Base-by-base conservation (phyloP, 75 land plant species). In the Pinus albicaulis region DNA sequence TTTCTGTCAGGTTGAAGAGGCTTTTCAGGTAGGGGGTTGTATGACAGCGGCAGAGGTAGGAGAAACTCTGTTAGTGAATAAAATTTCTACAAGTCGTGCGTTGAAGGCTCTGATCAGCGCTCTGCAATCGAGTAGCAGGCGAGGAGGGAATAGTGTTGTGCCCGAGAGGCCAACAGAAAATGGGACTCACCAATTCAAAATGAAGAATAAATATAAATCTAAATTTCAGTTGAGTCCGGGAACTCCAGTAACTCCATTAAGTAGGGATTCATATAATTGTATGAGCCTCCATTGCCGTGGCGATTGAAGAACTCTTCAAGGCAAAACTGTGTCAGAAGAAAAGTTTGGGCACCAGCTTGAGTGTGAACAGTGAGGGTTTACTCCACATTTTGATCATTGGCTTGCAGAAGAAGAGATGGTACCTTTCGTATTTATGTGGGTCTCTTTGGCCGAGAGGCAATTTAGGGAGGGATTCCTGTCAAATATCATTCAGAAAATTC, bases 1-100 rank as follows among this genome's bases (percentile, higher is more conserved):
- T 92, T 95, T 87, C 70, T 75, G 79, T 13, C 82, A 80, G 26
- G 90, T 91, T 55, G 90, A 91, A 64, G 88, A 88, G 85, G 81
- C 75, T 20, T 86, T 91, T 55, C 82, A 82, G 74, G 36, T 2
- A 60, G 90, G 90, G 13, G 76, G 77, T 22, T 78, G 66, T 19
- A 20, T 91, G 22, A 85, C 84, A 61, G 89, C 82, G 28, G 91
- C 93, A 36, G 89, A 90, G 76, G 86, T 91, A 55, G 86, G 90
- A 22, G 93, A 91, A 63, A 80, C 88, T 68, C 81, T 95, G 79
- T 66, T 93, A 28, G 77, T 80, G 48, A 81, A 91, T 71, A 78
- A 87, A 73, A 75, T 20, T 8, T 84, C 86, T 13, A 85, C 92
- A 12, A 80, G 76, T 72, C 86, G 88, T 36, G 98, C 95, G 14